Base-by-base conservation (phyloP, 2,329 filamentous ascomycete species). In the Calcarisporium arbuscula region DNA sequence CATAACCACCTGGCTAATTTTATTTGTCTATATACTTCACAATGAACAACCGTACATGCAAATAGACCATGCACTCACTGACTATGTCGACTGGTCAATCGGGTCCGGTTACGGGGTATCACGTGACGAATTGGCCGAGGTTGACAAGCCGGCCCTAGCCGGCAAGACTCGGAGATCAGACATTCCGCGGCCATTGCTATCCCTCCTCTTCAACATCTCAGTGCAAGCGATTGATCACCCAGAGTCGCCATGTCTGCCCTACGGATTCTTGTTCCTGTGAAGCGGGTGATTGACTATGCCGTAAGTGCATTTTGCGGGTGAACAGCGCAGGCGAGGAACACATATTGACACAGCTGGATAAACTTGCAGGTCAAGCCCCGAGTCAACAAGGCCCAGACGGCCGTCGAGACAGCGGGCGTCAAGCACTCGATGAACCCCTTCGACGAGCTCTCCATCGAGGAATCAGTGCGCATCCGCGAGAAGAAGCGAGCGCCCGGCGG, bases 381-480 rank as follows among this genome's bases (percentile, higher is more conserved):
- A 48, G 75, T 82, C 59, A 82, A 82, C 68, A 81, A 80, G 60
- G 65, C 77, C 51, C 73, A 77, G 64, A 95, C 90, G 42, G 90
- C 80, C 56, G 83, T 98, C 64, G 90, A 95, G 66, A 95, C 85
- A 36, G 74, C 82, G 45, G 85, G 85, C 49, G 88, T 96, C 55
- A 96, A 96, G 67, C 90, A 96, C 74, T 89, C 82, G 59, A 90
- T 98, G 78, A 98, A 96, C 73, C 92, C 92, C 15, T 98, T 98
- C 67, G 92, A 98, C 71, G 92, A 98, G 64, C 85, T 98, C 54
- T 94, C 88, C 28, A 80, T 98, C 61, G 92, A 98, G 67, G 92
- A 96, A 69, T 86, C 89, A 33, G 85, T 95, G 33, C 87, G 86
- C 26, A 83, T 98, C 57, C 89, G 92, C 61, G 90, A 96, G 62